Percentiles rank a stretch among this genome's conserved stretches.
These are phyloP conservation scores for Yarrowia sp. DNA, from an alignment of 805 yeast species.

Conservation along the genomic window DNA sequence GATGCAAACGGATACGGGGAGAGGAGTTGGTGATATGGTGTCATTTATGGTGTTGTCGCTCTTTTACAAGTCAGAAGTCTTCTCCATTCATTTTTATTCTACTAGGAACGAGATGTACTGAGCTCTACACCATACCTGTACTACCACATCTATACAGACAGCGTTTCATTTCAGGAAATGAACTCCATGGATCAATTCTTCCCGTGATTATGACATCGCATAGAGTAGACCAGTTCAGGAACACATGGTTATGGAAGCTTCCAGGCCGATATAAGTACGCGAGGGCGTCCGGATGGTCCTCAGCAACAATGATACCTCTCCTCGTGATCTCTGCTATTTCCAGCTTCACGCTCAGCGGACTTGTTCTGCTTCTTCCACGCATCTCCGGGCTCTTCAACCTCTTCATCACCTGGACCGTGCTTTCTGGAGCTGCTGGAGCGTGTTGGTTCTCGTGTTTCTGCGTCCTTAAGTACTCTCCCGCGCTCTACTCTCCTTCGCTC, in stretches of 20 bases:
- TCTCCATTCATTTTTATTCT: too few species aligned
- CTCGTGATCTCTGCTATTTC: not conserved
- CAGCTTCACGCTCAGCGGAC: not conserved
- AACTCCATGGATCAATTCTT: too few species aligned
- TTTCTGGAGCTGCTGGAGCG: conserved; percentile 5
- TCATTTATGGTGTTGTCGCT: too few species aligned
- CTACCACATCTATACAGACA: too few species aligned
- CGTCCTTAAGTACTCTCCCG: not conserved
- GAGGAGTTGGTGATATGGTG: too few species aligned
- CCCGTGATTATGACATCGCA: too few species aligned
- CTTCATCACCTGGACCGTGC: not conserved
- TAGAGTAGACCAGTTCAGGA: too few species aligned
- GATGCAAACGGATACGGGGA: too few species aligned
- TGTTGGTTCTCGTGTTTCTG: not conserved
- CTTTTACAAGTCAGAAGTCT: too few species aligned
- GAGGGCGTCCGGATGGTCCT: not conserved
- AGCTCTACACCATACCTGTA: too few species aligned
- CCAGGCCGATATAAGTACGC: not conserved
- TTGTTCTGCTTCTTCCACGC: not conserved
- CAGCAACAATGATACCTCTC: not conserved
- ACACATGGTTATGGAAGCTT: not conserved
- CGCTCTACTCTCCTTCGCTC: not conserved
- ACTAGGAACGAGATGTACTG: too few species aligned
- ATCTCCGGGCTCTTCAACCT: not conserved
- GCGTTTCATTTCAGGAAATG: too few species aligned